Percentiles rank a stretch among this genome's conserved stretches.
These are phyloP conservation scores for Diaporthe nobilis DNA, from an alignment of 2,329 filamentous ascomycete species.

Conservation along the genomic window DNA sequence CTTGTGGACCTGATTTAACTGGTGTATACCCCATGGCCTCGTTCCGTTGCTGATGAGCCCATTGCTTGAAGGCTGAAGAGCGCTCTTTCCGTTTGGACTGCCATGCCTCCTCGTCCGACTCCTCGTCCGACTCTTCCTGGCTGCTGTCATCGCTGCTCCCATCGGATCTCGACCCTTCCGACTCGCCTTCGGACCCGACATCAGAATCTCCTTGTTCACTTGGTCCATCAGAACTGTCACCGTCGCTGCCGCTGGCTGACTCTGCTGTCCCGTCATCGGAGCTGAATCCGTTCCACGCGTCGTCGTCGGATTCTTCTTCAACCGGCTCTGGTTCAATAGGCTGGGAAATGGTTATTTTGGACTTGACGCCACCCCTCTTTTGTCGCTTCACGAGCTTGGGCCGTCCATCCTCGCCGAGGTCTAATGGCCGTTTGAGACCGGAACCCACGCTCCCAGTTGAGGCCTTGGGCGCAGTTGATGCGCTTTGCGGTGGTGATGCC, in stretches of 20 bases:
- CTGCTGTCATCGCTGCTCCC: conserved; percentile 46
- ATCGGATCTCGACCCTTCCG: conserved; percentile 47
- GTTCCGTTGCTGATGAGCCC: conserved; percentile 90
- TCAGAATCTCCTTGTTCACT: conserved; percentile 12
- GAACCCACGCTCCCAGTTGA: conserved; percentile 67
- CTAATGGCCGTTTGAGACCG: conserved; percentile 89
- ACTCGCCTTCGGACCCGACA: conserved; percentile 43
- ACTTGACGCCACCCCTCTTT: conserved; percentile 74
- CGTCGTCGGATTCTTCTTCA: conserved; percentile 50
- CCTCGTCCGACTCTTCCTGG: conserved; percentile 42
- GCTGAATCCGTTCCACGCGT: conserved; percentile 73
- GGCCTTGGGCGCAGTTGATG: neutral
- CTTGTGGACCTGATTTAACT: conserved; percentile 57
- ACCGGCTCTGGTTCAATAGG: conserved; percentile 59
- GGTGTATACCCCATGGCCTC: conserved; percentile 79
- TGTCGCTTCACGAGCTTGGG: conserved; percentile 89
- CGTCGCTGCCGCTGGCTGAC: conserved; percentile 49
- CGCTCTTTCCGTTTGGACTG: conserved; percentile 55
- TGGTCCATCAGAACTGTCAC: conserved; percentile 12
- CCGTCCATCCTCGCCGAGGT: conserved; percentile 82
- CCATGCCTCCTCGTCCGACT: conserved; percentile 47
- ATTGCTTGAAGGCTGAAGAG: conserved; percentile 87
- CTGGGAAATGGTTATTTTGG: conserved; percentile 63
- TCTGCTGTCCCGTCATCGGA: conserved; percentile 51
- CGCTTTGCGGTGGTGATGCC: neutral